Percentiles rank a stretch among this genome's conserved stretches.
Evolutionary conservation across 148 eudicot species (phyloP).

Genomic region (Nepenthes gracilis): DNA sequence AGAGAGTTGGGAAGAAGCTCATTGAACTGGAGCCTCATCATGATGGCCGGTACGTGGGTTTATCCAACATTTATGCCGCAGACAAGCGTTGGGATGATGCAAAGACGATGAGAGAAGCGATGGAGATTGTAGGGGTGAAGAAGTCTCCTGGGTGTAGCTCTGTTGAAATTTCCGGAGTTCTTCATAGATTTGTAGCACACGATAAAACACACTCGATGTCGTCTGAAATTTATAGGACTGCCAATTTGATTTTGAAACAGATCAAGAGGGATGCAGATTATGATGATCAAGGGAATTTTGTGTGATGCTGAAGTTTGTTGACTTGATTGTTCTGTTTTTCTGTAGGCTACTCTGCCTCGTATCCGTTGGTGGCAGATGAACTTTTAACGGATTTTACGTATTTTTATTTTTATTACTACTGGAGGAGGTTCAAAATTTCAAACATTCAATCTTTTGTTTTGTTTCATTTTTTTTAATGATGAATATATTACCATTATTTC

Average conservation of each 20-base stretch:
- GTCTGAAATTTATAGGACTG: slow-evolving; percentile 33
- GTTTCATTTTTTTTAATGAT: too few species aligned
- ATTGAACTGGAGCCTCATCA: slow-evolving; percentile 73
- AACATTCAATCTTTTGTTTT: too few species aligned
- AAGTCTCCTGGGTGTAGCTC: slow-evolving; percentile 71
- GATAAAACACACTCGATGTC: slow-evolving; percentile 57
- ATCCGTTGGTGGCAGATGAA: too few species aligned
- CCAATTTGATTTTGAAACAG: slow-evolving; percentile 28
- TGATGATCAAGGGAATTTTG: slow-evolving; percentile 8
- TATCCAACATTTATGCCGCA: slow-evolving; percentile 75
- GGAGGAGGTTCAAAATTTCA: too few species aligned
- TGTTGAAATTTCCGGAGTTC: slow-evolving; percentile 54
- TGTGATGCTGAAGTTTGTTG: neutral
- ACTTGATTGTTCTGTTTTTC: neutral
- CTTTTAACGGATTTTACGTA: too few species aligned
- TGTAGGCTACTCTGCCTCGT: too few species aligned
- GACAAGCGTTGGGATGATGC: slow-evolving; percentile 65
- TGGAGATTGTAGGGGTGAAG: slow-evolving; percentile 78
- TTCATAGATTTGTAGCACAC: slow-evolving; percentile 72
- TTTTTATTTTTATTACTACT: too few species aligned
- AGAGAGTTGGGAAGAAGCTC: slow-evolving; percentile 65
- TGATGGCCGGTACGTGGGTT: slow-evolving; percentile 82
- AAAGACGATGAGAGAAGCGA: slow-evolving; percentile 50
- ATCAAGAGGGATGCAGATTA: slow-evolving; percentile 31
- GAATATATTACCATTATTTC: too few species aligned